Base-by-base conservation (phyloP, 176 grass and related monocot genomes). In the Neostapfia colusana region DNA sequence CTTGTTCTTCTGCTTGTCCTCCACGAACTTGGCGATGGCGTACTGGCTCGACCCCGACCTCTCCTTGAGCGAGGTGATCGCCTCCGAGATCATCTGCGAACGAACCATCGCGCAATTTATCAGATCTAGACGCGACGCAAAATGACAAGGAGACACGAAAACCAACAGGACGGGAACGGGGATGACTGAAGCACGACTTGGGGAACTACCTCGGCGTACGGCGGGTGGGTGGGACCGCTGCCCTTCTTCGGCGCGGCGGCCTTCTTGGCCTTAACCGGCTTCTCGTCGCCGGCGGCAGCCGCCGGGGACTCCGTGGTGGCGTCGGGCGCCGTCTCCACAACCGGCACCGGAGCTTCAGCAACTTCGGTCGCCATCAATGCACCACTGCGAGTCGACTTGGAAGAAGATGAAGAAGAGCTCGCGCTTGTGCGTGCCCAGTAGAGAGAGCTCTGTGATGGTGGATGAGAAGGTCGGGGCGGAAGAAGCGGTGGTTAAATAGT, bases 201-300 rank as follows among this genome's bases (percentile, higher is more conserved):
- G 20, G 6, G 1, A 45, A 41, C 37, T 75, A 94, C 95, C 91
- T 91, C 91, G 24, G 81, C 67, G 70, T 98, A 98, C 26, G 91
- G 91, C 10, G 95, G 95, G 28, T 93, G 91, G 14, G 72, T 7
- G 20, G 91, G 67, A 37, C 56, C 7, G 2, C 70, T 1, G 11
- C 70, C 60, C 82, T 97, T 93, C 54, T 54, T 69, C 0, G 87
- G 60, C 0, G 84, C 90, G n/a, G 72, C 63, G 20, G 90, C 41
- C 77, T 93, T 97, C 85, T 93, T 97, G 0, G 77, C 84, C 86
- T 97, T 97, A 1, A 78, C 51, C 73, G 87, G 83, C 90, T 97
- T 97, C 10, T 81, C 27, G 5, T 85, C 73, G 1, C 0, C 70
- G 48, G 76, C 58, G 9, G 62, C 11, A 1, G 78, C 26, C 2